Evolutionary conservation across 192 early-diverging fungal species (phyloP), one percentile per base, ranked within the genome.

Genomic region (Dissophora globulifera): DNA sequence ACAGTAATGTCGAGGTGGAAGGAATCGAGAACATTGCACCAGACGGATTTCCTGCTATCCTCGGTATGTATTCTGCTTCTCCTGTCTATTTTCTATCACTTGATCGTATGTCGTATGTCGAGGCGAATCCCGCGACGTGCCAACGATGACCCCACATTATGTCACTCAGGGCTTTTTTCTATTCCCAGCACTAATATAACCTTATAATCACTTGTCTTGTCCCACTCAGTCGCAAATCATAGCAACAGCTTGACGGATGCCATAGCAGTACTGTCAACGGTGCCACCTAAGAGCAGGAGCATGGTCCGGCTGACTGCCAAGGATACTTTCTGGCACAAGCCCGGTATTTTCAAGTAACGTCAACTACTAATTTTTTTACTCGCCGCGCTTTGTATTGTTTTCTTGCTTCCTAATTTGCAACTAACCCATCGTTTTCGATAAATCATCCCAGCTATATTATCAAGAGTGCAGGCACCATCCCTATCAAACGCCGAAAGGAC

Each of bases 261-360:
- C 15, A 72, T 80, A 58, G 64, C 58, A 9, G 57, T 80, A 23
- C 30, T 80, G 25, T 56, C 60, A 31, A 62, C 69, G 5, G 67
- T 80, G 7, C 78, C 78, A 13, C 61, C 62, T 26, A 67, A 72
- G 42, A 68, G 49, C 22, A 47, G 78, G 23, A 67, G 70, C 13
- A 67, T 80, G 78, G 43, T 80, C 66, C 62, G 78, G 1, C 29
- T 80, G 78, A 80, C 78, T 0, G 78, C 78, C 17, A 80, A 80
- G 61, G 78, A 80, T 13, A 80, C 78, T 12, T 80, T 80, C 38
- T 80, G 78, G 78, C 57, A 72, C 27, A 43, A 72, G n/a, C 69
- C 63, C 1, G 78, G 70, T 27, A 46, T 72, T 11, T 80, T 80
- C 60, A 80, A 72, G 78, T 80, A 74, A n/a, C n/a, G n/a, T n/a